phyloP scores from a whole-genome alignment of 768 basidiomycete genomes.

The Lentinula detonsa region DNA sequence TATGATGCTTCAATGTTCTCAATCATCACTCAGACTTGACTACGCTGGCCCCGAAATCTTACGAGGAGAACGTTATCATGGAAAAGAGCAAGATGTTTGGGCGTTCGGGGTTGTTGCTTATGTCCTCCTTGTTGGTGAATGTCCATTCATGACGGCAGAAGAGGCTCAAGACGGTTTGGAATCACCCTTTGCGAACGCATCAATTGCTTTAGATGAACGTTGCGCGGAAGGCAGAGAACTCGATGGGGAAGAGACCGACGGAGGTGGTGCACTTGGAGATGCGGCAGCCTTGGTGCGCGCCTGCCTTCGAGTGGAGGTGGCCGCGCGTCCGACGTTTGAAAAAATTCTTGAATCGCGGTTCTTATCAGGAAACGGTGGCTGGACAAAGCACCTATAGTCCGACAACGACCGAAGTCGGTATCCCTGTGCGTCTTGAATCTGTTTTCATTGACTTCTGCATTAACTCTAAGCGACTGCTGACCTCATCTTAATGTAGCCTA shows the following conservation, averaged over 20 bases:
- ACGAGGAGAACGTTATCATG: slow-evolving; percentile 89
- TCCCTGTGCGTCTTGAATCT: not conserved
- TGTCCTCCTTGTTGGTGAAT: slow-evolving; percentile 89
- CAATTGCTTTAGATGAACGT: slow-evolving; percentile 73
- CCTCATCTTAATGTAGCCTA: not conserved
- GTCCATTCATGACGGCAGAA: slow-evolving; percentile 84
- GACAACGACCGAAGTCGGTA: not conserved
- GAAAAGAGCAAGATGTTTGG: slow-evolving; percentile 98
- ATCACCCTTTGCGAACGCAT: slow-evolving; percentile 70
- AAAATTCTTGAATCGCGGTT: slow-evolving; percentile 75
- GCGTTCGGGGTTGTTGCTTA: slow-evolving; percentile 96
- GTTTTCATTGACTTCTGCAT: too few species aligned
- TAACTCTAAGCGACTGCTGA: not conserved
- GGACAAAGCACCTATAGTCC: slow-evolving; percentile 31
- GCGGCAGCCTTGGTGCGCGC: slow-evolving; percentile 79
- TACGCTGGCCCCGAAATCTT: slow-evolving; percentile 97
- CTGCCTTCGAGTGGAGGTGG: slow-evolving; percentile 78
- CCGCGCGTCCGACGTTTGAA: slow-evolving; percentile 81
- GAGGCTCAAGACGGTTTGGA: slow-evolving; percentile 84
- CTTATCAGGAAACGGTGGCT: slow-evolving; percentile 71
- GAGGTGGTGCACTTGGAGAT: slow-evolving; percentile 79
- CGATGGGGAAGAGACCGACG: slow-evolving; percentile 75
- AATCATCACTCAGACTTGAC: slow-evolving; percentile 52
- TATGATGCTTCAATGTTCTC: slow-evolving; percentile 1
- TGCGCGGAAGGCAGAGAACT: slow-evolving; percentile 68